Percentiles rank a stretch among this genome's conserved stretches.
These are phyloP conservation scores for Neurospora sp. DNA, from an alignment of 495 filamentous ascomycete species.

Conservation along the genomic window DNA sequence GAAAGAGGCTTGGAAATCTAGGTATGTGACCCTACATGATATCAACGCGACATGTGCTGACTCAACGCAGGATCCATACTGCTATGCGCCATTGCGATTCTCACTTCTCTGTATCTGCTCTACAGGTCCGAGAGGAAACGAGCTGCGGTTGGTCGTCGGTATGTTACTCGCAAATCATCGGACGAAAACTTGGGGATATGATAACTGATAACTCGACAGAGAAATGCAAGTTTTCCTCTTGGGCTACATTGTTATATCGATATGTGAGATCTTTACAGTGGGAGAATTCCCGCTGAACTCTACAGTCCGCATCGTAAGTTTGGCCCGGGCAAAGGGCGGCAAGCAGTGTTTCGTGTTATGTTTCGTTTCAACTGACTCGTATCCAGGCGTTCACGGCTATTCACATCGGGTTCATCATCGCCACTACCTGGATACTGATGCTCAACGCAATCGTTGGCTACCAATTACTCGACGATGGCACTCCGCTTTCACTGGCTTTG, in stretches of 20 bases:
- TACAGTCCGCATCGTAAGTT: constrained; percentile 55
- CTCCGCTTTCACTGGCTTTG: constrained; percentile 67
- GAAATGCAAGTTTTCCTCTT: constrained; percentile 93
- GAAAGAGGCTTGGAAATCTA: constrained; percentile 65
- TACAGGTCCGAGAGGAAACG: constrained; percentile 82
- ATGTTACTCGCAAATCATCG: constrained; percentile 12
- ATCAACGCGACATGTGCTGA: constrained; percentile 7
- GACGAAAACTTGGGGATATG: not conserved
- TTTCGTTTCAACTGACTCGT: constrained; percentile 1
- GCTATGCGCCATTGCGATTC: constrained; percentile 66
- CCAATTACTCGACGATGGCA: constrained; percentile 91
- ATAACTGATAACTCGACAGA: constrained; percentile 39
- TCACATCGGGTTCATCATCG: constrained; percentile 80
- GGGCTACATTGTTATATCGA: constrained; percentile 77
- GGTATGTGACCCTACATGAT: constrained; percentile 45
- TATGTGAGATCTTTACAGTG: constrained; percentile 94
- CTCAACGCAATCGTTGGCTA: constrained; percentile 89
- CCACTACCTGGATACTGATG: constrained; percentile 83
- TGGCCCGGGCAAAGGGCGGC: constrained; percentile 20
- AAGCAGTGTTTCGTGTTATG: constrained; percentile 5
- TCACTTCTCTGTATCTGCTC: constrained; percentile 52
- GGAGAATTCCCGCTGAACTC: constrained; percentile 71
- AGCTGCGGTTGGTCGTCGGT: constrained; percentile 92
- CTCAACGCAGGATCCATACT: constrained; percentile 74
- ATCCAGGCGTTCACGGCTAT: constrained; percentile 80